Base-by-base conservation (phyloP, 306 rosid species). In the Glycine latifolia region DNA sequence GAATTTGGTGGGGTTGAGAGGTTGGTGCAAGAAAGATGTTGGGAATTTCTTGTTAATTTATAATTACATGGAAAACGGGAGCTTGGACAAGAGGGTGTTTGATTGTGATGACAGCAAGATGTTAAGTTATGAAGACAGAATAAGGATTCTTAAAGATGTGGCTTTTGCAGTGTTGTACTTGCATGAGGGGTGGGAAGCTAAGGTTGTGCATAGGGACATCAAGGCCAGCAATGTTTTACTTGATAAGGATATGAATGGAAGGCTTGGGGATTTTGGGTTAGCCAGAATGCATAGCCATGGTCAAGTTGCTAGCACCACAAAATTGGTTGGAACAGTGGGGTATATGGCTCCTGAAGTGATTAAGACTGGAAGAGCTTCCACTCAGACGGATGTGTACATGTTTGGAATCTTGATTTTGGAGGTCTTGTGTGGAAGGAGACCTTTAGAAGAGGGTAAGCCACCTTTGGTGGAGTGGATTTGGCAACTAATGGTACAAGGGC, bases 181-280 rank as follows among this genome's bases (percentile, higher is more conserved):
- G 41, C 99, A 95, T n/a, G 99, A 95, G 14, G 97, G 97, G 0
- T 95, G 97, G 97, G 97, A 95, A 60, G 82, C 89, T 0, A 85
- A 84, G 60, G 97, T 95, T 2, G 81, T 95, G 8, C 97, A 90
- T 8, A 91, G 97, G 79, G 99, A 95, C 80, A 95, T 95, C 10
- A 95, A 95, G 76, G 97, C 97, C 2, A 91, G 97, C 76, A 95
- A 95, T 65, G 99, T 91, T 35, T 82, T 93, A 58, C 85, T 95
- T 0, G 99, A 95, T 48, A 93, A 90, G 71, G 92, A 93, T 6
- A 91, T 91, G 95, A 95, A 84, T 58, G 99, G 92, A 56, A 89
- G 86, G 76, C 81, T 93, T 2, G 97, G 99, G 11, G 99, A 95
- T 79, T 95, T 93, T 52, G 97, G 97, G 52, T 77, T 93, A 63